Base-by-base conservation (phyloP, 139 green algal genomes). In the Helicosporidium sp. region DNA sequence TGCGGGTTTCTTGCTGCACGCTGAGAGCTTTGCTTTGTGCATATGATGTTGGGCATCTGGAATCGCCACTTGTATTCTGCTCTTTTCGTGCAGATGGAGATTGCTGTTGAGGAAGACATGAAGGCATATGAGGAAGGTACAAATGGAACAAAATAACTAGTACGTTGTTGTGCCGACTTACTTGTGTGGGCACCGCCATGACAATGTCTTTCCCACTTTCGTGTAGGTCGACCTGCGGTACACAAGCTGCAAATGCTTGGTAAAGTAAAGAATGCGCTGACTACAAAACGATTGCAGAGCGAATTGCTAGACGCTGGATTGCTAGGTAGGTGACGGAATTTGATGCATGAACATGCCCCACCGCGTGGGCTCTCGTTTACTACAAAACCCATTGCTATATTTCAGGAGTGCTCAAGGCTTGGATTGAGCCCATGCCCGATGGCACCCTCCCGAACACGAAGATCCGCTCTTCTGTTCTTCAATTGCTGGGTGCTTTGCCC, bases 341-440 rank as follows among this genome's bases (percentile, higher is more conserved):
- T 48, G 49, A 43, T 5, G 7, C 1, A 7, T 7, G 20, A 25
- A 8, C n/a, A 16, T 26, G 15, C 7, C 24, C 1, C 19, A 1
- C 19, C 22, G 10, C 33, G 29, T 6, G 20, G 24, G 13, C 31
- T 29, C 31, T 36, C n/a, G n/a, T n/a, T n/a, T n/a, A n/a, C n/a
- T n/a, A n/a, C n/a, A n/a, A n/a, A n/a, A n/a, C n/a, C n/a, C n/a
- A 3, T 27, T 19, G 19, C 15, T 19, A 26, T 7, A 2, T 18
- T 29, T 10, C 23, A 31, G 34, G 41, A 29, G 47, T 70, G 23
- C 54, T 84, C 28, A 79, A 79, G 49, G 58, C 60, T 8, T 84
- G 75, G 75, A 54, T 84, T 23, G 71, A 85, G 46, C 70, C 64
- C 6, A 62, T 84, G 53, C 46, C 42, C 3, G 70, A 84, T 42